These are phyloP conservation scores for Apophysomyces elegans DNA, from an alignment of 371 early-diverging fungal species.

Conservation along the genomic window DNA sequence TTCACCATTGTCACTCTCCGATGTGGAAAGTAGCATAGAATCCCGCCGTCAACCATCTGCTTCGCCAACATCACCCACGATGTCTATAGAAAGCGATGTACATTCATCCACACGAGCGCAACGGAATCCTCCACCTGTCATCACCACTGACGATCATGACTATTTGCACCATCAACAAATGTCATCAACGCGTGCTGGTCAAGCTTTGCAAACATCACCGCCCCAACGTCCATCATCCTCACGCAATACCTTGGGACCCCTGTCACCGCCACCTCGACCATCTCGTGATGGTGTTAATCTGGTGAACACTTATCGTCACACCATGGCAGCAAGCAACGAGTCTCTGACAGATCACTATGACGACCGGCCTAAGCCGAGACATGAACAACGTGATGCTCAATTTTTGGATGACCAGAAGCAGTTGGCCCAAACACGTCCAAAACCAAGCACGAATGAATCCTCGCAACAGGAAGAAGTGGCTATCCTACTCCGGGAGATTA, in stretches of 20 bases:
- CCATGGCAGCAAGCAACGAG: constrained; percentile 16
- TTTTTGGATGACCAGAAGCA: constrained; percentile 1
- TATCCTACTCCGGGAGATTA: constrained; percentile 41
- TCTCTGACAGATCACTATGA: constrained; percentile 11
- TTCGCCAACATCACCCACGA: constrained; percentile 10
- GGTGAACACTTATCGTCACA: constrained; percentile 29
- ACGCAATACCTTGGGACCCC: constrained; percentile 22
- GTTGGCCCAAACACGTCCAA: not conserved
- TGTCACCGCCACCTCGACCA: constrained; percentile 50
- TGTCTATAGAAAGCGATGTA: constrained; percentile 10
- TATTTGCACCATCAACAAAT: not conserved
- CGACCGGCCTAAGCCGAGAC: constrained; percentile 17
- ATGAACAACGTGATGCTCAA: constrained; percentile 3
- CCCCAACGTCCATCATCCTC: constrained; percentile 13
- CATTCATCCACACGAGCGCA: not conserved
- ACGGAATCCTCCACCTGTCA: not conserved
- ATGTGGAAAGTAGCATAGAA: constrained; percentile 30
- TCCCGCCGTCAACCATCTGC: constrained; percentile 25
- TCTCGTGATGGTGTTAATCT: constrained; percentile 57
- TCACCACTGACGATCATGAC: not conserved
- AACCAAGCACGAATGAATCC: not conserved
- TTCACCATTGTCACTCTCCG: constrained; percentile 40
- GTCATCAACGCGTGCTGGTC: constrained; percentile 7
- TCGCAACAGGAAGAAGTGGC: constrained; percentile 38
- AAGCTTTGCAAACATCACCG: not conserved